Base-by-base conservation (phyloP, 2,329 filamentous ascomycete species). In the Sporothrix inflata region DNA sequence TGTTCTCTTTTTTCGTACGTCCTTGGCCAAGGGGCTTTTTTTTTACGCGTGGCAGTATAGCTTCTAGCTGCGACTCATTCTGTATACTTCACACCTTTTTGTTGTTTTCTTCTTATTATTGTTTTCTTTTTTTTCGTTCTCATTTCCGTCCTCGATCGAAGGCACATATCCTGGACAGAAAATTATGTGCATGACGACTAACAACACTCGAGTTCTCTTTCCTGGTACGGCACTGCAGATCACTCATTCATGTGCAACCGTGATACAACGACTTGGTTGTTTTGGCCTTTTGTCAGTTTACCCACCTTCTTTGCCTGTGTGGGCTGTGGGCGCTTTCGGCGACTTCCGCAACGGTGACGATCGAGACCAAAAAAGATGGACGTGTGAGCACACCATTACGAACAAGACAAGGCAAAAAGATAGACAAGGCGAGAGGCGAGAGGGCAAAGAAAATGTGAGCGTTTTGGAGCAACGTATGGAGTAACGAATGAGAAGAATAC, bases 211-310 rank as follows among this genome's bases (percentile, higher is more conserved):
- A 34, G 61, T 5, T 11, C 42, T 30, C 12, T 9, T 51, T 67
- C 16, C 27, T 67, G 63, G 63, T 67, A 67, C 19, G 27, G 63
- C 27, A 21, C 63, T 51, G 65, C 45, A 51, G 65, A 67, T 67
- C 65, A 42, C 21, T 38, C 38, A 19, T 12, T 24, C 42, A 3
- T 68, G 66, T 69, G 34, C n/a, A 55, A 69, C 67, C 14, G 24
- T 69, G 66, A 49, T 68, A 68, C 66, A 21, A 27, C 21, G 21
- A 12, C 6, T 19, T 51, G 42, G 12, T 42, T 55, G 34, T 57
- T 16, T 45, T 45, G 27, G 30, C 21, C 27, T 38, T 27, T 40
- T 21, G 24, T 53, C 45, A 51, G 27, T 38, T 19, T 27, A 21
- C 45, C 19, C 45, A 14, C 45, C 45, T 38, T 4, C 3, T 51